Base-by-base conservation (phyloP, 371 early-diverging fungal genomes). In the Mortierella polycephala region DNA sequence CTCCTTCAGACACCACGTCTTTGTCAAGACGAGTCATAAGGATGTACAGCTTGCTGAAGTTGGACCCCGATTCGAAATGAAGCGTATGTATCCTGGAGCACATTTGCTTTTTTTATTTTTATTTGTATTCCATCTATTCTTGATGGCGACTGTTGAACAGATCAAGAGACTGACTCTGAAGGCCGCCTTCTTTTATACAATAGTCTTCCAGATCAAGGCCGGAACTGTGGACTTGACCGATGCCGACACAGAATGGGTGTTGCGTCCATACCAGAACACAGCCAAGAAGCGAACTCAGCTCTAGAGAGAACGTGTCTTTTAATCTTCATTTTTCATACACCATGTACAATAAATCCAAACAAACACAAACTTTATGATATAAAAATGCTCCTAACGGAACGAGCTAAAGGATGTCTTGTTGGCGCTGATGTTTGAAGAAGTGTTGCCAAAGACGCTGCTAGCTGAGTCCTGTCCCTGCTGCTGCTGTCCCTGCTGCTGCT, bases 1-100 rank as follows among this genome's bases (percentile, higher is more conserved):
- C 60, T 97, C 98, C 41, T 99, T 96, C 88, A 89, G 98, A 77
- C 99, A 99, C 76, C 98, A 98, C 84, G 98, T 98, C 16, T 98
- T 87, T 84, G 88, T 90, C 55, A 95, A 96, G 84, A 88, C 91
- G 45, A 91, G 89, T 46, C 88, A 90, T 71, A 95, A 94, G 70
- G 93, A 97, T 61, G 96, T 96, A 1, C 92, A 96, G 71, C 84
- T 99, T 54, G 95, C 95, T 44, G 98, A 98, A 82, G 96, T 98
- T n/a, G 98, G 98, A 0, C 99, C 99, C 46, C 91, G 98, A 53
- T 99, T 99, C 79, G 98, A 98, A 83, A 95, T 98, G 96, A 87
- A 94, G 85, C 89, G 93, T 93, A 86, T 82, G 89, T 83, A 39
- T 59, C 46, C 20, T 1, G 13, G 42, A 14, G 10, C 54, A 12